phyloP scores from a whole-genome alignment of 495 filamentous ascomycete genomes.

The Aspergillus avenaceus region DNA sequence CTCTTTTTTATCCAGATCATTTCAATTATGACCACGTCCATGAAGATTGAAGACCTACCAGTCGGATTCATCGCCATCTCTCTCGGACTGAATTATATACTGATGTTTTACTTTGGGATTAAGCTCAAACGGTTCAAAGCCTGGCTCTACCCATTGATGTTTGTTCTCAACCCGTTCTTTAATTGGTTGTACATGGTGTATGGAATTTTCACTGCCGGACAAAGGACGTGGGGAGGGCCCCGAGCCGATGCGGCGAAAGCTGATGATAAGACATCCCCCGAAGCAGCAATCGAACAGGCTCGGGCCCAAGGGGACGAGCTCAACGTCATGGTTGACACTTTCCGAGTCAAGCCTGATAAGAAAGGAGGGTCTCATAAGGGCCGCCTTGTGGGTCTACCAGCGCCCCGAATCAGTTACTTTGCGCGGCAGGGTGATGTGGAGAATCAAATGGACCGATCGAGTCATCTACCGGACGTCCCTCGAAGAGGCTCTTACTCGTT shows the following conservation, averaged over 20 bases:
- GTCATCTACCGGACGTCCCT: slow-evolving; percentile 44
- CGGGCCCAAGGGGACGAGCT: slow-evolving; percentile 80
- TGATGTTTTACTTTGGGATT: slow-evolving; percentile 95
- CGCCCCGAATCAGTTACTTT: slow-evolving; percentile 54
- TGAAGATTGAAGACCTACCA: slow-evolving; percentile 71
- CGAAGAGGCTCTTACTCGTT: slow-evolving; percentile 58
- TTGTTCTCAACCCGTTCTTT: slow-evolving; percentile 92
- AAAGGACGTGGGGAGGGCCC: slow-evolving; percentile 95
- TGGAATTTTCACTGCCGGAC: slow-evolving; percentile 84
- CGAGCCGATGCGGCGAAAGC: slow-evolving; percentile 87
- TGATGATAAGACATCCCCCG: slow-evolving; percentile 71
- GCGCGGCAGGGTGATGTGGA: slow-evolving; percentile 24
- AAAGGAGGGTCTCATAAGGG: slow-evolving; percentile 66
- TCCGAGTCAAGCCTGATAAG: slow-evolving; percentile 66
- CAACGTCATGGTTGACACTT: slow-evolving; percentile 87
- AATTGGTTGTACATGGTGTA: slow-evolving; percentile 98
- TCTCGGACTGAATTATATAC: slow-evolving; percentile 85
- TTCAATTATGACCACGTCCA: slow-evolving; percentile 79
- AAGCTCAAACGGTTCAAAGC: slow-evolving; percentile 87
- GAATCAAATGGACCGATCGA: slow-evolving; percentile 33
- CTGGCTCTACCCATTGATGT: slow-evolving; percentile 95
- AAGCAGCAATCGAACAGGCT: slow-evolving; percentile 78
- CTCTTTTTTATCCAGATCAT: slow-evolving; percentile 95
- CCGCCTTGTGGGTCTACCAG: slow-evolving; percentile 36
- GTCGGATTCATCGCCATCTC: slow-evolving; percentile 96